phyloP scores from a whole-genome alignment of 2,329 filamentous ascomycete species.

The Nothophaeocryptopus gaeumannii region DNA sequence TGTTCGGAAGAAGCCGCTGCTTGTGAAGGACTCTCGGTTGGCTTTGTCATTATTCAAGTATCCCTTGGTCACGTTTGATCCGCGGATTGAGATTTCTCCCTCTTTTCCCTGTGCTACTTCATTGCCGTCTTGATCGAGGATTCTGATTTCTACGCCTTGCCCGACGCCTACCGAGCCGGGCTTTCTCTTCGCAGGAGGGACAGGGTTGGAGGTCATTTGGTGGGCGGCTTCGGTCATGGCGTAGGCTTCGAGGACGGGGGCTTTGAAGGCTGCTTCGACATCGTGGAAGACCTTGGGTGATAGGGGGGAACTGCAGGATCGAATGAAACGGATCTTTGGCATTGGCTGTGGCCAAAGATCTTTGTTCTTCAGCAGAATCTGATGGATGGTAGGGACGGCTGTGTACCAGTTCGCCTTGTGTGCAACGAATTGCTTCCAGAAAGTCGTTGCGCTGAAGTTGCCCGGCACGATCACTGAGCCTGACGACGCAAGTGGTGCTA shows the following conservation, averaged over 20 bases:
- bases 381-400: constrained; percentile 88
- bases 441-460: constrained; percentile 77
- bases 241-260: constrained; percentile 83
- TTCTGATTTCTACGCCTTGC: constrained; percentile 77
- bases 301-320: constrained; percentile 80
- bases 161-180: constrained; percentile 80
- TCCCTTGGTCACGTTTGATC: constrained; percentile 78
- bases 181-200: constrained; percentile 66
- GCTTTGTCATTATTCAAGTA: constrained; percentile 80
- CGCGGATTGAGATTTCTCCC: constrained; percentile 78
- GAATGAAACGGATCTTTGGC: constrained; percentile 77
- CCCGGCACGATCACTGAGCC: constrained; percentile 76
- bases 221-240: constrained; percentile 90
- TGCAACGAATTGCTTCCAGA: constrained; percentile 74
- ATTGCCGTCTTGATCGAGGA: constrained; percentile 67
- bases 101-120: constrained; percentile 67
- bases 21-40: constrained; percentile 70
- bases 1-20: constrained; percentile 79
- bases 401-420: constrained; percentile 88
- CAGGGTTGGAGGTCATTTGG: constrained; percentile 70
- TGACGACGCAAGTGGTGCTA: constrained; percentile 71
- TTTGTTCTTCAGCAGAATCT: constrained; percentile 76
- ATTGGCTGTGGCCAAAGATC: constrained; percentile 58
- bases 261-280: constrained; percentile 70
- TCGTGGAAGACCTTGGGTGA: constrained; percentile 78